Base-by-base conservation (phyloP, 805 yeast species). In the Yamadazyma insecticola region DNA sequence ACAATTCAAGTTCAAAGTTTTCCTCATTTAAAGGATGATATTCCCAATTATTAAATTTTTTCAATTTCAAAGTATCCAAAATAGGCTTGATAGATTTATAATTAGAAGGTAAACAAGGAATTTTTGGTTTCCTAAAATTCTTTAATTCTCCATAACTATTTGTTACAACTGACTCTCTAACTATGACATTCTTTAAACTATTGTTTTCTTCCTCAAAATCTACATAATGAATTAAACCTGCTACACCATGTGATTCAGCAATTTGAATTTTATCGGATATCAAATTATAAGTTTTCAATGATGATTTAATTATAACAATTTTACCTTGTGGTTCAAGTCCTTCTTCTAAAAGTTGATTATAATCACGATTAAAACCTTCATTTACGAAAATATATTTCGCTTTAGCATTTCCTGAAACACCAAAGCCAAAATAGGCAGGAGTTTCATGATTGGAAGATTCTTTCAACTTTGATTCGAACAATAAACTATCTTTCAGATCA, bases 311-410 rank as follows among this genome's bases (percentile, higher is more conserved):
- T 8, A 65, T 47, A 11, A 53, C 62, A 19, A 62, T 51, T 31
- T 52, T 57, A 12, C 44, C 51, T 5, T 30, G 28, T 1, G 55
- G 38, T 13, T 36, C 32, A 12, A 55, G 38, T 1, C 44, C 44
- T 20, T 51, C 37, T 8, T 43, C 33, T 9, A 26, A 13, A 17
- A 63, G 35, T 3, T 42, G 24, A 4, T 34, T 37, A 28, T 50
- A 60, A 32, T 65, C 71, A 2, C 43, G 46, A 2, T 39, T 36
- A 2, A 44, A 29, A 4, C 67, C 70, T n/a, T 45, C 40, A 32
- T 59, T 55, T 6, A 45, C 64, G 43, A 30, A 59, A 2, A 63
- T 33, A 38, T 45, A 61, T 9, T 40, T 44, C 1, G 47, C 55
- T 4, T 33, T 38, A 1, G 54, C 42, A 1, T 49, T 32, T 2